Percentiles rank a stretch among this genome's conserved stretches.
Evolutionary conservation across 208 protist genomes (phyloP).

Genomic region (Crithidia thermophila): DNA sequence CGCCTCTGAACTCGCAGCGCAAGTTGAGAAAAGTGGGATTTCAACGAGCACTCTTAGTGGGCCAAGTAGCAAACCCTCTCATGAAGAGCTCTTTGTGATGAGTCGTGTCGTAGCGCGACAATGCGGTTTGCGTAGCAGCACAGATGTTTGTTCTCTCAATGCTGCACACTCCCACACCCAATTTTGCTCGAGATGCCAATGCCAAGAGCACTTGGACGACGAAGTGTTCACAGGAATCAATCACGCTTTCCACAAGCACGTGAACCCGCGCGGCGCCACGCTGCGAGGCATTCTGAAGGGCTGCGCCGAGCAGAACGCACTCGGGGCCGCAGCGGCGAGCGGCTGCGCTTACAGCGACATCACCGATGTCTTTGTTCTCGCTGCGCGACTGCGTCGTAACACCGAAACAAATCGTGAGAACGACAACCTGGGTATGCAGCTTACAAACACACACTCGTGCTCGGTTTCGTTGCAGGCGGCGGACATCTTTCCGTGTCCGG

Average conservation of each 20-base stretch:
- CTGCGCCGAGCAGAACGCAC: conserved; percentile 89
- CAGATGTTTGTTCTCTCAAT: background rate
- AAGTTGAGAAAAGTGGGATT: too few relatives aligned
- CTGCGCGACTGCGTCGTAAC: background rate
- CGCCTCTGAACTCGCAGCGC: too few relatives aligned
- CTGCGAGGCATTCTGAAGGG: conserved; percentile 81
- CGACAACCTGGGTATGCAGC: too few relatives aligned
- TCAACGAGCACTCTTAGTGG: background rate
- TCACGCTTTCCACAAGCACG: conserved; percentile 61
- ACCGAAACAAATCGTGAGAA: too few relatives aligned
- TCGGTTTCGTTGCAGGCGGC: background rate
- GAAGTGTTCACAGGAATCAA: conserved; percentile 73
- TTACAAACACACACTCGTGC: background rate
- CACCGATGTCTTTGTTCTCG: conserved; percentile 57
- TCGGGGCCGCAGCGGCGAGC: conserved; percentile 74
- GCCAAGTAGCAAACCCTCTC: background rate
- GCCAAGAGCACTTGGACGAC: too few relatives aligned
- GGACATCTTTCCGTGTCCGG: conserved; percentile 66
- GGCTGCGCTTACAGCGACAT: conserved; percentile 60
- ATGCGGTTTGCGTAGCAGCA: background rate
- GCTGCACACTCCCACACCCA: too few relatives aligned
- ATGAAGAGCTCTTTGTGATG: conserved; percentile 21
- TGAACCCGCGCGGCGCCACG: conserved; percentile 47
- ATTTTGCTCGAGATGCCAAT: too few relatives aligned
- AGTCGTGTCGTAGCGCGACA: conserved; percentile 11